Conservation (phyloP, 2,329 filamentous ascomycete species). For the Coccinonectria pachysandricola region DNA sequence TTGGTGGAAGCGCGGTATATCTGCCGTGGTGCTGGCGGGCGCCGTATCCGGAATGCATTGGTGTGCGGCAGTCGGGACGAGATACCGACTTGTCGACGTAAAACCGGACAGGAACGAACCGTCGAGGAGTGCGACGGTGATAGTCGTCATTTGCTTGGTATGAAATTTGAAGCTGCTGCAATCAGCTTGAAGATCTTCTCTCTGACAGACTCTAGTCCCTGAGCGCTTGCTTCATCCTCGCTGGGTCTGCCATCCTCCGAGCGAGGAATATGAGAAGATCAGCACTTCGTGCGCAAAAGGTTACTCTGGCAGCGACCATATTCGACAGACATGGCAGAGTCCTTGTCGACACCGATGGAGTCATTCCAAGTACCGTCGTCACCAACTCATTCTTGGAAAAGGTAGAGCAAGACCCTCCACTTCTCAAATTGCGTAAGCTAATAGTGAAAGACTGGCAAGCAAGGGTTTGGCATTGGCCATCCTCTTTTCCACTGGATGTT, state of each 20-base stretch:
- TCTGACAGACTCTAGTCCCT: slow-evolving; percentile 36
- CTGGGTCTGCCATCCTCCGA: slow-evolving; percentile 42
- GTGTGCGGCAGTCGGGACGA: slow-evolving; percentile 63
- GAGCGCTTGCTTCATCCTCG: slow-evolving; percentile 49
- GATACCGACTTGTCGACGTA: slow-evolving; percentile 47
- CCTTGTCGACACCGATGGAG: slow-evolving; percentile 58
- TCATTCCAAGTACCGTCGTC: slow-evolving; percentile 63
- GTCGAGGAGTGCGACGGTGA: slow-evolving; percentile 55
- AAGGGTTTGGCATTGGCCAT: slow-evolving; percentile 67
- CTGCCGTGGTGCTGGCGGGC: slow-evolving; percentile 56
- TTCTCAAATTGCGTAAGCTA: slow-evolving; percentile 2
- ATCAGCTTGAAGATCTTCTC: no score
- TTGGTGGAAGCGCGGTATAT: slow-evolving; percentile 64
- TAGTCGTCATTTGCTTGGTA: slow-evolving; percentile 64
- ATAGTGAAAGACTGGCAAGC: slow-evolving; percentile 38
- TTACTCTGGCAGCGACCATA: slow-evolving; percentile 49
- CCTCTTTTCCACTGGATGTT: slow-evolving; percentile 84
- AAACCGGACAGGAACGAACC: slow-evolving; percentile 26
- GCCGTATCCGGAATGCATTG: slow-evolving; percentile 85
- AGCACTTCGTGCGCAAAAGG: slow-evolving; percentile 50
- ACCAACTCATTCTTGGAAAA: slow-evolving; percentile 66
- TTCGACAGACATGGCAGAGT: slow-evolving; percentile 59
- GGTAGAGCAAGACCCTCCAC: slow-evolving; percentile 24
- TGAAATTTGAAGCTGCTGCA: slow-evolving; percentile 16
- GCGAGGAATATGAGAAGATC: slow-evolving; percentile 42